phyloP scores from a whole-genome alignment of 768 basidiomycete genomes.

The Amylocystis lapponica region DNA sequence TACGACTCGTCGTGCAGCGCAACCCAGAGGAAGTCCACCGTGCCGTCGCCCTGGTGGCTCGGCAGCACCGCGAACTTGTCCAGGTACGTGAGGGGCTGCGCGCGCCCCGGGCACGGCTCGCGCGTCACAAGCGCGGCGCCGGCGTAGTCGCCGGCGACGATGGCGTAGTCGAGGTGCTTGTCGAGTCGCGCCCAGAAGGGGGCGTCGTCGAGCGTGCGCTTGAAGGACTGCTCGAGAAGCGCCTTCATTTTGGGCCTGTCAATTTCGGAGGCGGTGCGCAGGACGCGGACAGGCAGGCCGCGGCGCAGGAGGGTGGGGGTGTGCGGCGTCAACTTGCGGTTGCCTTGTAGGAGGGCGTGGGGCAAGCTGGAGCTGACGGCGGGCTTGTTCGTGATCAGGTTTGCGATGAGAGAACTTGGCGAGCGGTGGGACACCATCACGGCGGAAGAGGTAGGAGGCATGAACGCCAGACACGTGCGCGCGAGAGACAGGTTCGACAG shows the following conservation, averaged over 20 bases:
- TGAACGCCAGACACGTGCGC: constrained; percentile 79
- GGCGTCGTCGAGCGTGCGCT: constrained; percentile 59
- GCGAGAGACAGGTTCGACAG: constrained; percentile 83
- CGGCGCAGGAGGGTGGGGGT: constrained; percentile 91
- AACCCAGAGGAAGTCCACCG: constrained; percentile 99
- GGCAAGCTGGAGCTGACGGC: constrained; percentile 93
- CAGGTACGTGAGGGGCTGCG: constrained; percentile 73
- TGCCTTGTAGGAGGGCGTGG: constrained; percentile 85
- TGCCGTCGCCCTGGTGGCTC: constrained; percentile 93
- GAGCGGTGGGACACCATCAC: constrained; percentile 98
- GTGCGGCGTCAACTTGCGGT: constrained; percentile 78
- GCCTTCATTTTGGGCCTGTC: constrained; percentile 69
- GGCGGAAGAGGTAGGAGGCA: constrained; percentile 92
- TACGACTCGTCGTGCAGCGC: constrained; percentile 98
- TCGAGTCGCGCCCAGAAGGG: constrained; percentile 80
- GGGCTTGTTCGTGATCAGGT: constrained; percentile 97
- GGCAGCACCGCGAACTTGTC: constrained; percentile 99
- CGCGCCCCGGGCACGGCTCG: constrained; percentile 32
- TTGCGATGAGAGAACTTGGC: constrained; percentile 90
- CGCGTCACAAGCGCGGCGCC: constrained; percentile 91
- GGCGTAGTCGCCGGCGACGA: constrained; percentile 92
- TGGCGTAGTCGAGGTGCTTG: constrained; percentile 78
- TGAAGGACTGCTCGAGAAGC: constrained; percentile 88
- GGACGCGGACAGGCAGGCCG: constrained; percentile 81
- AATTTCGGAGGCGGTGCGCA: constrained; percentile 63